Percentiles rank a stretch among this genome's conserved stretches.
phyloP scores from a whole-genome alignment of 1,284 basidiomycete species.

The Filobasidium uniguttulatum region DNA sequence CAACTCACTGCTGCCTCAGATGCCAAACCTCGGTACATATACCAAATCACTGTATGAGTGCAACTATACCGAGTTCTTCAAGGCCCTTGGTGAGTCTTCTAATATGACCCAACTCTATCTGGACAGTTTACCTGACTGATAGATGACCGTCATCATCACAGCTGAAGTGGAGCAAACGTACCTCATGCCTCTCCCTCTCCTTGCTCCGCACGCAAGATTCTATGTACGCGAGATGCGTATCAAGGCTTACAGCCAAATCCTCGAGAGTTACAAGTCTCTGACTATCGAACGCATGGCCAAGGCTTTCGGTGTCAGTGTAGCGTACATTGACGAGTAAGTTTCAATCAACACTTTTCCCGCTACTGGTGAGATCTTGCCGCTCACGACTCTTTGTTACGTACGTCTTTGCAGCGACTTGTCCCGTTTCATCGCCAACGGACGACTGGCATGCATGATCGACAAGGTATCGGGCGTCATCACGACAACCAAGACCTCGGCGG shows the following conservation, averaged over 20 bases:
- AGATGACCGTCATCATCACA: constrained; percentile 24
- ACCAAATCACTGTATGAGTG: constrained; percentile 65
- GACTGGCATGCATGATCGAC: constrained; percentile 83
- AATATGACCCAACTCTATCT: no score
- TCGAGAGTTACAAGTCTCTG: constrained; percentile 81
- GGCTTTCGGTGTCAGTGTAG: constrained; percentile 80
- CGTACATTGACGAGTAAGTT: constrained; percentile 72
- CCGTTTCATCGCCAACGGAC: constrained; percentile 79
- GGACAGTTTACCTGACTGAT: neutral
- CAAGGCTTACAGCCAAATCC: constrained; percentile 78
- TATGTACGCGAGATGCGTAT: constrained; percentile 96
- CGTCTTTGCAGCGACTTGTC: constrained; percentile 80
- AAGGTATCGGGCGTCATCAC: constrained; percentile 87
- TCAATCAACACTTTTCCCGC: neutral
- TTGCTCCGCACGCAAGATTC: constrained; percentile 74
- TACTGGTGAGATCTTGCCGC: neutral
- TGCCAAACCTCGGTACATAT: constrained; percentile 41
- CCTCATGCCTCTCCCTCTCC: constrained; percentile 70
- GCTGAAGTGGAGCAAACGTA: constrained; percentile 78
- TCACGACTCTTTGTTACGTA: neutral
- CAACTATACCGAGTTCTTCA: constrained; percentile 88
- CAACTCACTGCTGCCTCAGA: constrained; percentile 37
- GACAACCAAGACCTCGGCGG: constrained; percentile 69
- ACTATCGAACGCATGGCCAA: constrained; percentile 74
- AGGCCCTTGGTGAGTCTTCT: constrained; percentile 60